Evolutionary conservation across 805 yeast genomes (phyloP), one percentile per base, ranked within the genome.

Genomic region (Candida maesae): DNA sequence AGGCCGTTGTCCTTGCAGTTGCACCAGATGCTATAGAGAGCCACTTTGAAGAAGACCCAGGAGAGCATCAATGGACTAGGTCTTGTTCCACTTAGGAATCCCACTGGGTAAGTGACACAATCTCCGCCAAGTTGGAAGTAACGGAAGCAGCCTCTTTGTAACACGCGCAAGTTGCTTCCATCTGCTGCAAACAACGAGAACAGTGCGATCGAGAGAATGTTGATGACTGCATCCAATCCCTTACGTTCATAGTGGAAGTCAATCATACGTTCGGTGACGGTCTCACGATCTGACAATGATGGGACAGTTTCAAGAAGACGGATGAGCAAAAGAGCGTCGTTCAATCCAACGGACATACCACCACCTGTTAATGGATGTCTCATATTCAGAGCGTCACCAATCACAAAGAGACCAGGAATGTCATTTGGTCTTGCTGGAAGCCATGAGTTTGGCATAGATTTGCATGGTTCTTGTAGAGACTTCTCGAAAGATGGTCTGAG

Each of bases 281-380:
- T 53, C 13, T 65, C 74, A 51, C 81, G 72, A 58, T 89, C 83
- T 19, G 58, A 58, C 36, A 93, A 71, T 38, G 74, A 77, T 6
- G 71, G 72, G 11, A 79, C 74, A 2, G 42, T 33, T 55, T 40
- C 83, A 38, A 93, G 68, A 29, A 85, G 64, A 51, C 75, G 73
- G 15, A 85, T 78, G 34, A 89, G 70, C 25, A 84, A 59, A 0
- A 74, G 83, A 4, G 87, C 85, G 63, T 93, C 99, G 58, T 81
- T 85, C 45, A 93, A 68, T 2, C 96, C 97, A 32, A 93, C 99
- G 19, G 98, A 89, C 99, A 93, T 93, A 46, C 99, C 99, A 49
- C 99, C 99, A 39, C 99, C 99, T 1, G 98, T 93, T 46, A 93
- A 74, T 20, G 99, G 99, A 61, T 93, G 99, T 61, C 99, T 76